Evolutionary conservation across 2,329 filamentous ascomycete species (phyloP).

Genomic region (Verticillium isaacii): DNA sequence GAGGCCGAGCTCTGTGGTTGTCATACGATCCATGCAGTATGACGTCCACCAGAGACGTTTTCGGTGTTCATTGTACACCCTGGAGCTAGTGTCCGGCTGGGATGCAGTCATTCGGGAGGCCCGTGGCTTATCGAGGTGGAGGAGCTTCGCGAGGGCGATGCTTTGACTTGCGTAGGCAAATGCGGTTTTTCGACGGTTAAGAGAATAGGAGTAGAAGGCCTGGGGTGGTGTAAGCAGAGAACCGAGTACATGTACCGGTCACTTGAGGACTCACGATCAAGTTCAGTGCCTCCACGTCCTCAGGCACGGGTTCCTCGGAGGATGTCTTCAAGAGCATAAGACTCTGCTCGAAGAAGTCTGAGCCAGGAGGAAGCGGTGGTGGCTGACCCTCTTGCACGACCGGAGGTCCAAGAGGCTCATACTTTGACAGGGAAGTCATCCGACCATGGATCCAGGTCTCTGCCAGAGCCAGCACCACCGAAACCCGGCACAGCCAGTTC

Average conservation of each 20-base stretch:
- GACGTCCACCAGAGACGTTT: constrained; percentile 11
- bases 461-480: constrained; percentile 12
- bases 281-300: constrained; percentile 8
- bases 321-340: constrained; percentile 9
- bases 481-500: constrained; percentile 14
- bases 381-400: not conserved
- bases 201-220: constrained; percentile 12
- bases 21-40: constrained; percentile 11
- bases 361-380: constrained; percentile 7
- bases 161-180: constrained; percentile 11
- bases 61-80: constrained; percentile 6
- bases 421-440: not conserved
- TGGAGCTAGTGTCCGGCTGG: not conserved
- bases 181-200: constrained; percentile 11
- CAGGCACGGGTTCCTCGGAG: constrained; percentile 6
- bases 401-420: not conserved
- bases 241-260: not conserved
- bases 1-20: constrained; percentile 8
- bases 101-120: not conserved
- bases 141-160: constrained; percentile 7
- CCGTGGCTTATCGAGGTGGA: constrained; percentile 5
- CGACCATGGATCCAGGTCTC: constrained; percentile 11
- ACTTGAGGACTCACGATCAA: not conserved
- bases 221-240: not conserved
- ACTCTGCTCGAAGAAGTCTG: constrained; percentile 12